Evolutionary conservation across 345 rosid genomes (phyloP).

Genomic region (Bretschneidera sinensis): DNA sequence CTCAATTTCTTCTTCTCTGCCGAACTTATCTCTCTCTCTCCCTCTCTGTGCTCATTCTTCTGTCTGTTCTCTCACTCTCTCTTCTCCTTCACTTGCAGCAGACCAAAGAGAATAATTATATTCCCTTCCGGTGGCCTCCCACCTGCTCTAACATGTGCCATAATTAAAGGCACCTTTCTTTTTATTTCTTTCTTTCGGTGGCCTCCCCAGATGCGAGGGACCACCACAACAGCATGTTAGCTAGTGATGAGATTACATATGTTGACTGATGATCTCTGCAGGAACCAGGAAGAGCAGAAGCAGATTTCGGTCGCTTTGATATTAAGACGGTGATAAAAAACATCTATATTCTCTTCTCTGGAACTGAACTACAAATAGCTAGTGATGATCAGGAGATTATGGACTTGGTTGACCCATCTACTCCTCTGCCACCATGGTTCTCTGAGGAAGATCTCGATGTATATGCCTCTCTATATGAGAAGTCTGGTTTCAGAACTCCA

Average conservation of each 20-base stretch:
- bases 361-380: constrained; percentile 30
- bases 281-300: constrained; percentile 44
- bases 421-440: constrained; percentile 46
- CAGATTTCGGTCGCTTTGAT: constrained; percentile 43
- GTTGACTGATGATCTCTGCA: background rate
- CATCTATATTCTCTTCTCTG: constrained; percentile 42
- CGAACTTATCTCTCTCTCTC: background rate
- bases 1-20: too few species aligned
- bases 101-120: too few species aligned
- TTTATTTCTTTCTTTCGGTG: background rate
- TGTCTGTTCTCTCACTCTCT: background rate
- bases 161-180: background rate
- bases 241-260: too few species aligned
- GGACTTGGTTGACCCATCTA: constrained; percentile 46
- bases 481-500: constrained; percentile 40
- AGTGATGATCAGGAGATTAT: constrained; percentile 40
- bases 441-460: constrained; percentile 38
- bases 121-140: too few species aligned
- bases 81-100: too few species aligned
- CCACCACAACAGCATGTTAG: too few species aligned
- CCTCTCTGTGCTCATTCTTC: background rate
- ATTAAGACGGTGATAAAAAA: constrained; percentile 39
- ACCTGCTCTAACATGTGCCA: too few species aligned
- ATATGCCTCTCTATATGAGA: constrained; percentile 39
- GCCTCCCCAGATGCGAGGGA: too few species aligned